phyloP scores from a whole-genome alignment of 495 filamentous ascomycete genomes.

The Neurospora sp. region DNA sequence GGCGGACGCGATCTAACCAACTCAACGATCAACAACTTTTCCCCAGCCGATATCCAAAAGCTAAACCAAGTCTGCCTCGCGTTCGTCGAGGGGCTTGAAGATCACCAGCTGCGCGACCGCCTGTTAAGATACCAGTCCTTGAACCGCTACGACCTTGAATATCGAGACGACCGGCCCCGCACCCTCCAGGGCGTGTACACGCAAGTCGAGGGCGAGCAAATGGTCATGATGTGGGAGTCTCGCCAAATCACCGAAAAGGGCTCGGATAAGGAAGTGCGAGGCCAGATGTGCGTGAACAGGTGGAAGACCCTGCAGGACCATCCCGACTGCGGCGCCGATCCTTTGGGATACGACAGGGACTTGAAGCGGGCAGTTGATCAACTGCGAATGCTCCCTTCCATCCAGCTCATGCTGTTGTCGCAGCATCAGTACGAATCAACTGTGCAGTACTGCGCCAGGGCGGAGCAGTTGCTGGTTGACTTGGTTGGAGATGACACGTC shows the following conservation, averaged over 20 bases:
- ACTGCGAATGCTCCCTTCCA: conserved; percentile 34
- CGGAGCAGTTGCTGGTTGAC: conserved; percentile 24
- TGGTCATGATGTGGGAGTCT: conserved; percentile 34
- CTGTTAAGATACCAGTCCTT: conserved; percentile 32
- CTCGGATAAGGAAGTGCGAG: conserved; percentile 23
- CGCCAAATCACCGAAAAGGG: conserved; percentile 24
- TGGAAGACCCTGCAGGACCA: conserved; percentile 34
- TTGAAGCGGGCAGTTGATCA: conserved; percentile 29
- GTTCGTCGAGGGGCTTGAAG: conserved; percentile 39
- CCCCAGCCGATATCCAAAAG: conserved; percentile 25
- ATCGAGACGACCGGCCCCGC: conserved; percentile 17
- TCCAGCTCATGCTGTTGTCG: conserved; percentile 36
- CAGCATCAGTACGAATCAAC: conserved; percentile 38
- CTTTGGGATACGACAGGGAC: conserved; percentile 35
- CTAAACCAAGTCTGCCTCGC: conserved; percentile 37
- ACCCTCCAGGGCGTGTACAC: conserved; percentile 36
- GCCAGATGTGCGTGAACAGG: conserved; percentile 16
- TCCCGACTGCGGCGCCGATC: conserved; percentile 24
- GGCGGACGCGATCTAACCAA: conserved; percentile 37
- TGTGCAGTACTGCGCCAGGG: conserved; percentile 30
- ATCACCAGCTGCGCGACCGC: conserved; percentile 25
- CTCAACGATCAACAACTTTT: conserved; percentile 26
- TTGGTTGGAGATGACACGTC: conserved; percentile 16
- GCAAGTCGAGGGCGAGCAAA: conserved; percentile 41
- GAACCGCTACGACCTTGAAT: conserved; percentile 6